Conservation (phyloP, 2,329 filamentous ascomycete genomes). For the Ustilaginoidea virens region DNA sequence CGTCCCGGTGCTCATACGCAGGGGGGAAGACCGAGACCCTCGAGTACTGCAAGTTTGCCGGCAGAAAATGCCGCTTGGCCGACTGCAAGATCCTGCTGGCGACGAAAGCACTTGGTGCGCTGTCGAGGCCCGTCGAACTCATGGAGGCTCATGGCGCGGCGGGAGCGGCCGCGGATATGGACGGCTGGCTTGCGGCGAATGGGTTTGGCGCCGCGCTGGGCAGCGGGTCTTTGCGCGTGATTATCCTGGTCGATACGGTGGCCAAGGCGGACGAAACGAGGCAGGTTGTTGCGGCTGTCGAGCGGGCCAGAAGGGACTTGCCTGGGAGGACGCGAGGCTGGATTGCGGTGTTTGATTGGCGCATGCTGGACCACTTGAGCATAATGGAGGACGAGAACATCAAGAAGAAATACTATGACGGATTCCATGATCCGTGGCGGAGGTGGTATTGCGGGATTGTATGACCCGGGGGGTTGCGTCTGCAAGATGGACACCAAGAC, state of each 20-base stretch:
- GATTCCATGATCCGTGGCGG: slow-evolving; percentile 25
- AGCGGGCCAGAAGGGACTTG: slow-evolving; percentile 13
- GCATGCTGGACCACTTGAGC: slow-evolving; percentile 24
- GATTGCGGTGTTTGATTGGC: slow-evolving; percentile 32
- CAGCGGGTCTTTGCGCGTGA: not conserved
- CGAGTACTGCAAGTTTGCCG: slow-evolving; percentile 16
- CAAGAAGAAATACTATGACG: slow-evolving; percentile 16
- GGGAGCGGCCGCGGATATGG: slow-evolving; percentile 17
- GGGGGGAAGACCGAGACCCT: not conserved
- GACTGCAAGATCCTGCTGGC: slow-evolving; percentile 24
- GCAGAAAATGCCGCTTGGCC: slow-evolving; percentile 21
- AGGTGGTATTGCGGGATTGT: slow-evolving; percentile 28
- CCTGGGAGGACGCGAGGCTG: slow-evolving; percentile 17
- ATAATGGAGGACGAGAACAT: slow-evolving; percentile 20
- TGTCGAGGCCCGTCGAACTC: slow-evolving; percentile 21
- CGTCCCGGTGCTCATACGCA: not conserved
- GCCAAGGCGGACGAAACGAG: slow-evolving; percentile 14
- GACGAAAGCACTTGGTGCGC: slow-evolving; percentile 21
- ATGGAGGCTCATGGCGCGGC: slow-evolving; percentile 26
- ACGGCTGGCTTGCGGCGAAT: slow-evolving; percentile 16
- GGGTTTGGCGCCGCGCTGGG: slow-evolving; percentile 1
- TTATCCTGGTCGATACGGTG: slow-evolving; percentile 26
- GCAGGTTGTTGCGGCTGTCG: slow-evolving; percentile 17
- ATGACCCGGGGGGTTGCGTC: slow-evolving; percentile 8
- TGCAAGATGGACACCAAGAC: too few relatives aligned